Conservation (phyloP, 805 yeast species). For the Nakazawaea molendinolei region DNA sequence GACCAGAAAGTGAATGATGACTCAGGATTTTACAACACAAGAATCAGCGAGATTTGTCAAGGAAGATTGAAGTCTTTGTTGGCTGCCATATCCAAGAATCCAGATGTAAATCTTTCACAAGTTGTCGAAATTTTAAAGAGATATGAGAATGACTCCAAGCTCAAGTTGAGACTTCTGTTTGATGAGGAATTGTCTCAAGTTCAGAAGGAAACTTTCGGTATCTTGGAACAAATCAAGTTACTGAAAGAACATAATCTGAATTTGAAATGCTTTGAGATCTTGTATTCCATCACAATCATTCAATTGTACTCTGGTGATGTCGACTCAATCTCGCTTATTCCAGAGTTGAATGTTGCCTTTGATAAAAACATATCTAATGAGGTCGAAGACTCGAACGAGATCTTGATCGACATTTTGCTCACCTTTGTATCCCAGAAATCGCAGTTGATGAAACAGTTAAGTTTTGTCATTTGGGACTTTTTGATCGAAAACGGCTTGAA, state of each 20-base stretch:
- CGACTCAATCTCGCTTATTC: slow-evolving; percentile 69
- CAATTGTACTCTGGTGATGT: slow-evolving; percentile 73
- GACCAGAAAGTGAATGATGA: slow-evolving; percentile 6
- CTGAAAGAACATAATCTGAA: slow-evolving; percentile 15
- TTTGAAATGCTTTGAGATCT: slow-evolving; percentile 57
- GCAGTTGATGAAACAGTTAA: slow-evolving; percentile 48
- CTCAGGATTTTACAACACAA: slow-evolving; percentile 16
- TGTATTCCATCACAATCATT: slow-evolving; percentile 69
- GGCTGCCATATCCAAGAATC: slow-evolving; percentile 22
- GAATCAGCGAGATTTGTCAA: slow-evolving; percentile 37
- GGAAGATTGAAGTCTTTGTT: slow-evolving; percentile 67
- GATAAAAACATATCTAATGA: slow-evolving; percentile 32
- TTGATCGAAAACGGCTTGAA: slow-evolving; percentile 38
- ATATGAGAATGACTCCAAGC: slow-evolving; percentile 17
- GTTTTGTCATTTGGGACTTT: slow-evolving; percentile 41
- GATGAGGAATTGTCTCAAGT: slow-evolving; percentile 53
- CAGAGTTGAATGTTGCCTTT: slow-evolving; percentile 64
- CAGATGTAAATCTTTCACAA: slow-evolving; percentile 15
- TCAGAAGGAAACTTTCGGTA: slow-evolving; percentile 40
- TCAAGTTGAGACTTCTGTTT: slow-evolving; percentile 26
- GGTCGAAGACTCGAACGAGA: slow-evolving; percentile 20
- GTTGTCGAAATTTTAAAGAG: slow-evolving; percentile 10
- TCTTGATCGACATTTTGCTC: slow-evolving; percentile 43
- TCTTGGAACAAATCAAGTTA: slow-evolving; percentile 36
- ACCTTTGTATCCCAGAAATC: slow-evolving; percentile 53